A percentile compares a stretch with the other conserved stretches of the same genome.
phyloP scores from a whole-genome alignment of 805 yeast genomes.

The Priceomyces medius region DNA sequence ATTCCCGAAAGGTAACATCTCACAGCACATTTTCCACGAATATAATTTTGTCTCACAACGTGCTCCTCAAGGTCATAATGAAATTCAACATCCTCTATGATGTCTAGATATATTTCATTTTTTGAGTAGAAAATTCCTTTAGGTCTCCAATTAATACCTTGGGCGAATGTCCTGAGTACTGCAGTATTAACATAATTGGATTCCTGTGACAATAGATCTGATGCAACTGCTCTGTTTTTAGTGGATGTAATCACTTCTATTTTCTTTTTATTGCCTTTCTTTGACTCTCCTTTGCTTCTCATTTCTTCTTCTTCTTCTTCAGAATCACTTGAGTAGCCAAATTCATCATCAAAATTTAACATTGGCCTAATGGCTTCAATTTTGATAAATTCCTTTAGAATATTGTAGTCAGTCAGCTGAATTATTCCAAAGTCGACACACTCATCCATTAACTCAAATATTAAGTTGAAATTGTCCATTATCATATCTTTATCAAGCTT shows the following conservation, averaged over 20 bases:
- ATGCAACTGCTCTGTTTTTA: conserved; percentile 35
- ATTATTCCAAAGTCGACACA: conserved; percentile 87
- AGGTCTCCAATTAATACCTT: conserved; percentile 48
- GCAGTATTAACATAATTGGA: conserved; percentile 53
- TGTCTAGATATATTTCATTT: conserved; percentile 43
- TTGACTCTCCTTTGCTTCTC: conserved; percentile 8
- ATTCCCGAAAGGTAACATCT: conserved; percentile 44
- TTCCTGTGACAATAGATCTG: conserved; percentile 28
- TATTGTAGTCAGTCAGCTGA: conserved; percentile 77
- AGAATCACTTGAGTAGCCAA: conserved; percentile 10
- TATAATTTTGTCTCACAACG: conserved; percentile 29
- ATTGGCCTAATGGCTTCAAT: conserved; percentile 40
- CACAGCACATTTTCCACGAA: conserved; percentile 34
- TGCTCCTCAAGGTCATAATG: conserved; percentile 30
- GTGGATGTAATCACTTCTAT: conserved; percentile 32
- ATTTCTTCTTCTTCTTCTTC: conserved; percentile 2
- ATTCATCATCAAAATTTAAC: conserved; percentile 1
- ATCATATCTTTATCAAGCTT: conserved; percentile 58
- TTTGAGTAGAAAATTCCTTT: conserved; percentile 45
- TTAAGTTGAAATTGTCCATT: conserved; percentile 68
- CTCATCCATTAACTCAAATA: conserved; percentile 84
- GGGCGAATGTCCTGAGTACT: conserved; percentile 73
- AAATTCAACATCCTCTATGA: conserved; percentile 40
- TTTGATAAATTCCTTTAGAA: conserved; percentile 75
- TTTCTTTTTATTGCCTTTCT: conserved; percentile 10